Evolutionary conservation across 331 rosid genomes (phyloP), one percentile per base, ranked within the genome.

Genomic region (Rhamnella rubrinervis): DNA sequence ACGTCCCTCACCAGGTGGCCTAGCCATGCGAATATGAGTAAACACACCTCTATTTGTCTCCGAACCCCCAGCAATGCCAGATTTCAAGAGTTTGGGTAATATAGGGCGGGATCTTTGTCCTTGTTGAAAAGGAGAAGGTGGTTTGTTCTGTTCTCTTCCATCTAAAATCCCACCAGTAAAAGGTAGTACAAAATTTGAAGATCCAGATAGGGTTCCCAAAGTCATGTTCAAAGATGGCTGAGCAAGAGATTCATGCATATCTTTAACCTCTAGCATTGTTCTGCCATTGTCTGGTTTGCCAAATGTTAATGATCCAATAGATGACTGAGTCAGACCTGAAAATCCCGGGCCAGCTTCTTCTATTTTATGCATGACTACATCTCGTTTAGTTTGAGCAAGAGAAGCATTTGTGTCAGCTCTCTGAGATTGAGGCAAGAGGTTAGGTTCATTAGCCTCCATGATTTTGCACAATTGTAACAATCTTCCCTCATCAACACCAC

Each of bases 1-100:
- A 55, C 92, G 89, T 21, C 99, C 99, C 23, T 91, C 99, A 61
- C 89, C 90, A 40, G 97, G 96, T 53, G 97, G 99, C 68, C 97
- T 87, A 39, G 96, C 99, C 72, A 89, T 75, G 31, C 97, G 92
- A 61, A 85, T 77, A 49, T 83, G 86, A 74, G 85, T 68, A 72
- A 25, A 7, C 57, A 52, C 9, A 61, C 81, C 73, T 70, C 80
- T 93, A 39, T 72, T 86, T 78, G 76, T 63, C 78, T 90, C 97
- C 50, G 79, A 56, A 75, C 71, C 84, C 75, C 53, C 67, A 61
- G 80, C 35, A 38, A 68, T 70, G 50, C 82, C 81, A 57, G 76
- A 72, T 86, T 85, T 89, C 71, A 76, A 25, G 9, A 86, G 88
- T 80, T 86, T 91, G 40, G 95, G 96, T 31, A 91, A 77, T 72